Evolutionary conservation across 2,329 filamentous ascomycete genomes (phyloP).

Genomic region (Stromatinia cepivora): DNA sequence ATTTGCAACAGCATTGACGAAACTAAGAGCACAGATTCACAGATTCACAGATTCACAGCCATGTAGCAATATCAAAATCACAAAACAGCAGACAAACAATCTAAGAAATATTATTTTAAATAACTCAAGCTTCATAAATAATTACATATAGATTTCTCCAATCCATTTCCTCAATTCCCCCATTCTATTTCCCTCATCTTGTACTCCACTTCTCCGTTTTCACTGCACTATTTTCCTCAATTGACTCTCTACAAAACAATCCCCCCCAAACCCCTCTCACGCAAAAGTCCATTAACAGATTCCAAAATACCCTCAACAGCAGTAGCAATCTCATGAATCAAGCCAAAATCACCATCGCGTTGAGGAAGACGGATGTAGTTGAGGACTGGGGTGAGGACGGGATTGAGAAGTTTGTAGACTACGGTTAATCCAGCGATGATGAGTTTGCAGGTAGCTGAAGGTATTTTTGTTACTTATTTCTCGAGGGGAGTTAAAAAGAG

Average conservation of each 20-base stretch:
- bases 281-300: neutral
- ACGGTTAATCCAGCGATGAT: neutral
- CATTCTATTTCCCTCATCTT: neutral
- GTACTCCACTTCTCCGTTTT: neutral
- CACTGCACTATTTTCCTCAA: neutral
- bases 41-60: no score
- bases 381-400: conserved; percentile 1
- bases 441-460: neutral
- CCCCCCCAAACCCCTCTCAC: neutral
- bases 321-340: neutral
- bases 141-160: neutral
- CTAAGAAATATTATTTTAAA: neutral
- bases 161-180: neutral
- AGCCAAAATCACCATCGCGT: neutral
- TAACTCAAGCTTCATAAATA: neutral
- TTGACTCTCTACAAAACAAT: neutral
- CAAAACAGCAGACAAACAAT: neutral
- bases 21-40: no score
- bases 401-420: neutral
- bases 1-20: no score
- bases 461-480: neutral
- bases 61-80: no score
- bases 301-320: neutral
- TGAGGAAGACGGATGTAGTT: neutral
- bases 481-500: no score